phyloP scores from a whole-genome alignment of 352 stramenopile species.

The Phytopythium delawarense region DNA sequence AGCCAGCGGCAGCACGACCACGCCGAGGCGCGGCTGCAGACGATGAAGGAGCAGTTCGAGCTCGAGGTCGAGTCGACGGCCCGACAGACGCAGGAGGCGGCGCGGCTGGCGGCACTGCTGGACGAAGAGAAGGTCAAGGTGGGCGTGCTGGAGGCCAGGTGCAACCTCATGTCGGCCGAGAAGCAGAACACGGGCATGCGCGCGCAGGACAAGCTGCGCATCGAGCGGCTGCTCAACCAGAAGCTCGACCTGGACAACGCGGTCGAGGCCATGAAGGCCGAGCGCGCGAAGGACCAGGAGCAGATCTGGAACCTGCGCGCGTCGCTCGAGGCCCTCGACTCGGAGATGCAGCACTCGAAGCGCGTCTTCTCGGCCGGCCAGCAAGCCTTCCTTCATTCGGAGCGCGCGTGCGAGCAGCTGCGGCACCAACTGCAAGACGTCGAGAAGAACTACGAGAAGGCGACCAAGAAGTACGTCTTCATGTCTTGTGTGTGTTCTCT shows the following conservation, averaged over 20 bases:
- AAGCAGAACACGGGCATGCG: constrained; percentile 78
- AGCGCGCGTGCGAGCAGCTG: constrained; percentile 67
- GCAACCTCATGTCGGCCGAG: constrained; percentile 55
- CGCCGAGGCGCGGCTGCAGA: constrained; percentile 38
- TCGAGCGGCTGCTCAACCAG: constrained; percentile 72
- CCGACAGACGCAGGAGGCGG: constrained; percentile 37
- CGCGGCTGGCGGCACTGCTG: constrained; percentile 26
- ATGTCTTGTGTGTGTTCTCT: background rate
- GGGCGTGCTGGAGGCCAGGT: constrained; percentile 61
- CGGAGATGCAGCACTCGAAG: constrained; percentile 77
- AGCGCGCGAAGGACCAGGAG: constrained; percentile 62
- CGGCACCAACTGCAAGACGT: constrained; percentile 59
- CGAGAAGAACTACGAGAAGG: constrained; percentile 73
- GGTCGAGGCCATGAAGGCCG: constrained; percentile 50
- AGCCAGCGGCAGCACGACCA: constrained; percentile 44
- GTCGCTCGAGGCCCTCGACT: constrained; percentile 66
- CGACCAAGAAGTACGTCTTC: constrained; percentile 55
- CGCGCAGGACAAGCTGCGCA: constrained; percentile 73
- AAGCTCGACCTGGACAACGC: constrained; percentile 71
- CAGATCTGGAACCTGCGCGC: constrained; percentile 61
- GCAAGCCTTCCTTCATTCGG: constrained; percentile 69
- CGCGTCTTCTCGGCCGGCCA: constrained; percentile 73
- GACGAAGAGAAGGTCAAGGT: constrained; percentile 62
- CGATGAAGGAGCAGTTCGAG: constrained; percentile 67
- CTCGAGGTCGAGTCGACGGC: constrained; percentile 43